Evolutionary conservation across 2,329 filamentous ascomycete species (phyloP).

Genomic region (Fusarium luffae): DNA sequence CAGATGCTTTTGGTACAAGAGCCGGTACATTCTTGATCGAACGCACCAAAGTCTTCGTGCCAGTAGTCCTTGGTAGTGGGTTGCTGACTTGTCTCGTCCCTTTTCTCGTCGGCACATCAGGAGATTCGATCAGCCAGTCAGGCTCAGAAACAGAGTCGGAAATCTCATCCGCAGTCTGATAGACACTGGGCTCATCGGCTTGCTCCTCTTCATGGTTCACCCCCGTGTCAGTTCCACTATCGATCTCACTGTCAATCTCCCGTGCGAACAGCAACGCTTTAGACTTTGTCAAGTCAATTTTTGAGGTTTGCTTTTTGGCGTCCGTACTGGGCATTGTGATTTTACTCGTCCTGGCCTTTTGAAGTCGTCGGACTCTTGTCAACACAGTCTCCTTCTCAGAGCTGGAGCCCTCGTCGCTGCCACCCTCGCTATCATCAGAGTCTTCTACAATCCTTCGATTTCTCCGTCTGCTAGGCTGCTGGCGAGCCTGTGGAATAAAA

Average conservation of each 20-base stretch:
- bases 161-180: constrained; percentile 40
- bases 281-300: constrained; percentile 1
- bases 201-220: constrained; percentile 7
- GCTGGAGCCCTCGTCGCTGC: background rate
- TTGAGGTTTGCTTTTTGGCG: background rate
- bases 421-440: constrained; percentile 40
- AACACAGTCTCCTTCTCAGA: constrained; percentile 35
- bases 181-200: constrained; percentile 42
- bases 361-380: constrained; percentile 39
- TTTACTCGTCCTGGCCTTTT: constrained; percentile 8
- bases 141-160: constrained; percentile 35
- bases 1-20: constrained; percentile 1
- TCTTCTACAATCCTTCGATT: constrained; percentile 29
- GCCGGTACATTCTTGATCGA: constrained; percentile 10
- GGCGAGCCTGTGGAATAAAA: constrained; percentile 3
- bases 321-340: background rate
- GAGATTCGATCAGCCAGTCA: constrained; percentile 31
- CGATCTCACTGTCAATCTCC: constrained; percentile 22
- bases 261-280: constrained; percentile 17
- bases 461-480: constrained; percentile 17
- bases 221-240: constrained; percentile 19
- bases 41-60: background rate
- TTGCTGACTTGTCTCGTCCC: constrained; percentile 1
- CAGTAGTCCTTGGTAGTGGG: background rate
- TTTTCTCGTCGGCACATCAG: constrained; percentile 7